phyloP scores from a whole-genome alignment of 176 grass and related monocot genomes.

The Oryza glumipatula region DNA sequence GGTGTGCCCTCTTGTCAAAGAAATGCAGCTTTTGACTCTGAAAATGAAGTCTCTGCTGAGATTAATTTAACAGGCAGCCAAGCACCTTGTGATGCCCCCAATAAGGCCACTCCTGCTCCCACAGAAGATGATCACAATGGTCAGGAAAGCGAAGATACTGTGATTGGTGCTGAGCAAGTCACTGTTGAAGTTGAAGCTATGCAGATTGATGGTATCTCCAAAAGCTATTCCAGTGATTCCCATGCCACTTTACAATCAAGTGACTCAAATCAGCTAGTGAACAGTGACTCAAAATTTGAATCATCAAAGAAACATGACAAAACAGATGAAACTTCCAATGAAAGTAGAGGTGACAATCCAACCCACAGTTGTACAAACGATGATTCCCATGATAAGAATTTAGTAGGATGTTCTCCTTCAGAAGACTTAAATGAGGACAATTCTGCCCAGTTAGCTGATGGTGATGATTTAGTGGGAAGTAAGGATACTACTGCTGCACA shows the following conservation, averaged over 20 bases:
- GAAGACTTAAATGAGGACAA: slow-evolving; percentile 39
- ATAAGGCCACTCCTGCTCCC: slow-evolving; percentile 16
- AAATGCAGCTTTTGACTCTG: slow-evolving; percentile 33
- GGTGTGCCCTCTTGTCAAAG: slow-evolving; percentile 22
- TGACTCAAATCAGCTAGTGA: slow-evolving; percentile 19
- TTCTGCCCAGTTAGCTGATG: slow-evolving; percentile 23
- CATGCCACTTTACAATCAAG: slow-evolving; percentile 20
- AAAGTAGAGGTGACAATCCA: slow-evolving; percentile 17
- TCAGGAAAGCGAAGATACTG: slow-evolving; percentile 22
- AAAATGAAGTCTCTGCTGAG: slow-evolving; percentile 21
- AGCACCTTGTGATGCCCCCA: slow-evolving; percentile 10
- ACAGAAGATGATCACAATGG: slow-evolving; percentile 27
- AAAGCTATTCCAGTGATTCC: slow-evolving; percentile 26
- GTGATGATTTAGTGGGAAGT: slow-evolving; percentile 22
- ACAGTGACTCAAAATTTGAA: background rate
- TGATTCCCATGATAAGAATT: slow-evolving; percentile 30
- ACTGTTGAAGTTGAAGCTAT: slow-evolving; percentile 11
- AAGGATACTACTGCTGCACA: background rate
- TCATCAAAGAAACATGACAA: slow-evolving; percentile 12
- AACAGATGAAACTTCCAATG: background rate
- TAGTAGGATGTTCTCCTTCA: slow-evolving; percentile 46
- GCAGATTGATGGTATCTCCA: background rate
- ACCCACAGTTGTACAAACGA: background rate
- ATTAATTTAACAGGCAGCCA: slow-evolving; percentile 7
- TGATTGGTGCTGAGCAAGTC: slow-evolving; percentile 16